Evolutionary conservation across 148 eudicot species (phyloP).

Genomic region (Persicaria maculosa): DNA sequence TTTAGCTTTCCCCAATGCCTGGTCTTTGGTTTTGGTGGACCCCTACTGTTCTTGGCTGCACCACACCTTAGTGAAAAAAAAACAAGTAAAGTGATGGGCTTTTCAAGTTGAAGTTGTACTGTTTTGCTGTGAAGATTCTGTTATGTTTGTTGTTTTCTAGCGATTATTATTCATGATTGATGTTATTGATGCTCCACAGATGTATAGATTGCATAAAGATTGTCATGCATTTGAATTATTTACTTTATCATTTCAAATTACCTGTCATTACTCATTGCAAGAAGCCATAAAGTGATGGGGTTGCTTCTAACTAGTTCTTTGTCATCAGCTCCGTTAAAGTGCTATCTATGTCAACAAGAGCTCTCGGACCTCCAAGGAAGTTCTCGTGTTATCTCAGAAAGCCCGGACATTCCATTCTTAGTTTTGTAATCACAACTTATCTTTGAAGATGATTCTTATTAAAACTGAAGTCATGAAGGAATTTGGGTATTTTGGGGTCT

Average conservation of each 20-base stretch:
- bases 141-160: not conserved
- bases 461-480: not conserved
- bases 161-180: not conserved
- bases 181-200: not conserved
- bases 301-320: not conserved
- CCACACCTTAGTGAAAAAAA: not conserved
- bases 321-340: too few relatives aligned
- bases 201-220: not conserved
- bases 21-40: conserved; percentile 4
- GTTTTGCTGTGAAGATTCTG: conserved; percentile 1
- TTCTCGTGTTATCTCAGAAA: not conserved
- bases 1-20: conserved; percentile 1
- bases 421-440: not conserved
- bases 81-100: not conserved
- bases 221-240: not conserved
- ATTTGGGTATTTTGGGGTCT: not conserved
- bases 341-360: too few relatives aligned
- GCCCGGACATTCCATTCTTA: not conserved
- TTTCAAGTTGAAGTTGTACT: not conserved
- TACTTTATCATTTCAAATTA: not conserved
- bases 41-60: not conserved
- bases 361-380: too few relatives aligned
- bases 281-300: not conserved
- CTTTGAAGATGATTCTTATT: not conserved
- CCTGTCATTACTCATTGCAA: too few relatives aligned